Base-by-base conservation (phyloP, 2,329 filamentous ascomycete genomes). In the Neofusicoccum ribis region DNA sequence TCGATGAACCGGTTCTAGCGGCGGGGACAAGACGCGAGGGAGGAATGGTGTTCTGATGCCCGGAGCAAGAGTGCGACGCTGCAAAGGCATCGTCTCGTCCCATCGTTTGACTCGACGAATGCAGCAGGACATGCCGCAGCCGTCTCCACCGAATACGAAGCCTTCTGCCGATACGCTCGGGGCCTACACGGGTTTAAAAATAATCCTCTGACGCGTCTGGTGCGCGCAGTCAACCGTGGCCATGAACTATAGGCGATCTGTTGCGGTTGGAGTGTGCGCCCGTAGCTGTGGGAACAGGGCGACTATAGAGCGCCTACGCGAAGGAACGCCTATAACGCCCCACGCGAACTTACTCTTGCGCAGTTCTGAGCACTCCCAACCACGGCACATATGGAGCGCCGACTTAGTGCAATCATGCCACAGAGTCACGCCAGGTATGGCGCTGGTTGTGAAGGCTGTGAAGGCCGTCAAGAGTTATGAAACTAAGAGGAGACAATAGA, bases 111-210 rank as follows among this genome's bases (percentile, higher is more conserved):
- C 46, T 51, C 12, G 34, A 44, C 46, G 37, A 47, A 47, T 60
- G 43, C 56, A 46, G 54, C 23, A 51, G 46, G 27, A n/a, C 4
- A 62, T 62, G 46, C 46, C 17, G 36, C 17, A 37, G 17, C 36
- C 43, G 43, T 60, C 43, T 46, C 27, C 56, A 47, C 56, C 31
- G n/a, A n/a, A 47, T 60, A 47, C 31, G 56, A 47, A 60, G 5
- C n/a, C 23, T 36, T 37, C 2, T 39, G 41, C 27, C 23, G 37
- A 20, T 23, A 36, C 56, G 41, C 31, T 27, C 31, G 12, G 37
- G 56, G 9, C 27, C 41, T 46, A 23, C 11, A 12, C 54, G 20
- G 39, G 17, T 23, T 47, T 60, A 37, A 15, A 47, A 60, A 47
- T 60, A 47, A 41, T 36, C 11, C n/a, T 7, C 15, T 5, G 23